Percentiles rank a stretch among this genome's conserved stretches.
phyloP scores from a whole-genome alignment of 495 filamentous ascomycete genomes.

The Cetradonia linearis region DNA sequence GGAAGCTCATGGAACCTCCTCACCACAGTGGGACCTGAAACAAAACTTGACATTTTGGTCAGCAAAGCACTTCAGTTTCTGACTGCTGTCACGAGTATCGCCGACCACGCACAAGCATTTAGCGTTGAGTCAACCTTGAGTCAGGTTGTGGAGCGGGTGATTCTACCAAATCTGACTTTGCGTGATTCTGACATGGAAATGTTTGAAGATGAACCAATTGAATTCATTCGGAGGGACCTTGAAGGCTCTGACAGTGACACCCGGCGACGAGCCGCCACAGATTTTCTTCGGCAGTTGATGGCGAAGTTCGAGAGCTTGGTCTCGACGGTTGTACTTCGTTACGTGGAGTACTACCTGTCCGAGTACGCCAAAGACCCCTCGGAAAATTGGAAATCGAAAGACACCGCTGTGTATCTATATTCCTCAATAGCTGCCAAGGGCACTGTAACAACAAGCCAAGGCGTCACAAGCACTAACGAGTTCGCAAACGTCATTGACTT shows the following conservation, averaged over 20 bases:
- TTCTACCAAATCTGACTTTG: constrained; percentile 83
- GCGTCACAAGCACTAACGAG: constrained; percentile 79
- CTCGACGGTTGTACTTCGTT: constrained; percentile 67
- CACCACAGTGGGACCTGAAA: constrained; percentile 72
- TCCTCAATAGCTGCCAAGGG: constrained; percentile 90
- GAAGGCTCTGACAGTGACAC: constrained; percentile 96
- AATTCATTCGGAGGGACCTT: constrained; percentile 91
- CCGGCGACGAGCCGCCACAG: constrained; percentile 78
- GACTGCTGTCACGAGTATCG: constrained; percentile 71
- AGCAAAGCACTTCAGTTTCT: constrained; percentile 90
- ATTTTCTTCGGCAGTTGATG: constrained; percentile 80
- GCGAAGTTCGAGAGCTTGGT: constrained; percentile 78
- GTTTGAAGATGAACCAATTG: constrained; percentile 97
- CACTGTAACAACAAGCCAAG: constrained; percentile 67
- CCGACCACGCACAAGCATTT: constrained; percentile 72
- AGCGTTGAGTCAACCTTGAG: constrained; percentile 62
- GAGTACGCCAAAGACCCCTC: constrained; percentile 59
- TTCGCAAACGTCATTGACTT: constrained; percentile 81
- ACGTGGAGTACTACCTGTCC: constrained; percentile 66
- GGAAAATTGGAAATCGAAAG: constrained; percentile 88
- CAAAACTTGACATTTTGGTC: constrained; percentile 90
- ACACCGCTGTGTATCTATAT: constrained; percentile 92
- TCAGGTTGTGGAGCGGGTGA: constrained; percentile 87
- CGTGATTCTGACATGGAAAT: constrained; percentile 88
- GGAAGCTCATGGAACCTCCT: constrained; percentile 82